A percentile compares a stretch with the other conserved stretches of the same genome.
Evolutionary conservation across 148 eudicot species (phyloP).

Genomic region (Fagopyrum tataricum): DNA sequence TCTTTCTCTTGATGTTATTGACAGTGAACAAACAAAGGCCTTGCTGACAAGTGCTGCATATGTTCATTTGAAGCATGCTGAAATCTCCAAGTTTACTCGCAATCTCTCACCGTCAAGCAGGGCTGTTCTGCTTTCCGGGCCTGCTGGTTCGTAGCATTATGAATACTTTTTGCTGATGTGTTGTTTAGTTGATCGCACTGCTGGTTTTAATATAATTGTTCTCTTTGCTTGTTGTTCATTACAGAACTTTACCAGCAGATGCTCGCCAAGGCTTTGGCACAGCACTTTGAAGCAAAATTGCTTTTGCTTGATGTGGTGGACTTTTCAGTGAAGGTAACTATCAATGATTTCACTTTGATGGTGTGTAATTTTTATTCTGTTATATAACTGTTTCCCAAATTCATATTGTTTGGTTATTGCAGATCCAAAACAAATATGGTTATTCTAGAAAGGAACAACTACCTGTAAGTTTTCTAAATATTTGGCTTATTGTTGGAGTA

Average conservation of each 20-base stretch:
- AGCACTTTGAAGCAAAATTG: conserved; percentile 78
- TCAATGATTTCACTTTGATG: neutral
- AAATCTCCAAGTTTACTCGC: conserved; percentile 78
- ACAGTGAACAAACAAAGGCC: conserved; percentile 72
- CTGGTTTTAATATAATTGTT: neutral
- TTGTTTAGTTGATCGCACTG: neutral
- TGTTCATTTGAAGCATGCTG: conserved; percentile 84
- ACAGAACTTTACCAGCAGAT: conserved; percentile 74
- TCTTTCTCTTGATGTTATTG: conserved; percentile 28
- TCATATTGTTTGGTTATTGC: conserved; percentile 24
- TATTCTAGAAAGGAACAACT: conserved; percentile 39
- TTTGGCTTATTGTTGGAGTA: neutral
- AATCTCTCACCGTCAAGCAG: conserved; percentile 93
- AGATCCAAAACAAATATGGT: conserved; percentile 94
- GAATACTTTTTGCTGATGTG: conserved; percentile 49
- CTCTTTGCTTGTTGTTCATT: conserved; percentile 8
- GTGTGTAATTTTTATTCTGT: neutral
- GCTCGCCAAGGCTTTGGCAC: conserved; percentile 84
- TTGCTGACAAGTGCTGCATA: conserved; percentile 85
- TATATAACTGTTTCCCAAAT: conserved; percentile 15
- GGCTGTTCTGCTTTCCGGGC: conserved; percentile 81
- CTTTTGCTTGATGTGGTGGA: conserved; percentile 66
- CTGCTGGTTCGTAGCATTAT: conserved; percentile 61
- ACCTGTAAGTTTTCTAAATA: conserved; percentile 1
- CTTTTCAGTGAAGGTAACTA: conserved; percentile 70